Evolutionary conservation across 495 filamentous ascomycete genomes (phyloP), one percentile per base, ranked within the genome.

Genomic region (Symbiotaphrina buchneri): DNA sequence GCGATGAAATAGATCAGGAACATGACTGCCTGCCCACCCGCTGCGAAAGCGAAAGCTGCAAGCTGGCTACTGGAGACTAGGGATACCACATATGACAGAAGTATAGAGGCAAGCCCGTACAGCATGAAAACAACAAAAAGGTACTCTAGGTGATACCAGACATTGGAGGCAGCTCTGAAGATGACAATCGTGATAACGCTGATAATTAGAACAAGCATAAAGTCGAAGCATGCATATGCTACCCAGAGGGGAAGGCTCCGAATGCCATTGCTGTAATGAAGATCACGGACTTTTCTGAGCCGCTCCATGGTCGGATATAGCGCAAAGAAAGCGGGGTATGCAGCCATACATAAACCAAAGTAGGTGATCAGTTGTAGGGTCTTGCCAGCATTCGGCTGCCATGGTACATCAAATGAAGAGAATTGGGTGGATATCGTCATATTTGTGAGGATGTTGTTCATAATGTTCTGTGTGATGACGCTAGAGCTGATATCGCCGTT

Each of bases 181-280:
- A 84, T 65, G 21, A 67, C 60, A 10, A 68, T 62, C 10, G 57
- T 54, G 3, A 74, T 40, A 10, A 68, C 65, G 30, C 63, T 70
- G 18, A 59, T 55, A 3, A 63, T 40, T 13, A 81, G 38, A 4
- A 77, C 66, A 21, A 76, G 59, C 25, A 68, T 41, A 41, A 81
- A 84, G 53, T 92, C 82, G 41, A 90, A 90, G 0, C 48, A 37
- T 3, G 71, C 54, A 47, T 92, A 84, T 6, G 82, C 78, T 3
- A 74, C 49, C 46, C 79, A 87, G 6, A 87, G 53, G 2, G 74
- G 74, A 2, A 79, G 41, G 0, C 63, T 61, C 21, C 71, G 56
- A 7, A 80, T 77, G 31, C 77, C 79, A 43, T 85, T 90, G 28
- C 75, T 82, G 50, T 85, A 93, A 42, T 93, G 74, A 26, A 93